Conservation (phyloP, 768 basidiomycete genomes). For the Naganishia randhawae region DNA sequence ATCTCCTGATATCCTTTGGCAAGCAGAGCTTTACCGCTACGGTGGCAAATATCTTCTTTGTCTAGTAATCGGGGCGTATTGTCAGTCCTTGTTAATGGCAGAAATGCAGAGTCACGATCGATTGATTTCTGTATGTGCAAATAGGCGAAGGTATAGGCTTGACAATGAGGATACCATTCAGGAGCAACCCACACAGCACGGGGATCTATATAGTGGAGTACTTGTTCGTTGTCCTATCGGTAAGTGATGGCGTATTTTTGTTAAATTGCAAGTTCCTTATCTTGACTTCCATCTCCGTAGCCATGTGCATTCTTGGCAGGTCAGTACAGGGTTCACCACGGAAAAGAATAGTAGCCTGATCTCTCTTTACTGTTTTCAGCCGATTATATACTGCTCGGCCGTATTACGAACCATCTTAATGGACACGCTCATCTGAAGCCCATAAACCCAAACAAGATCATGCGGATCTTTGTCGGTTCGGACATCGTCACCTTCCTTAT, state of each 20-base stretch:
- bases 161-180: slow-evolving; percentile 39
- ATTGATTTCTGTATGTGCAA: not conserved
- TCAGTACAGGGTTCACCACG: not conserved
- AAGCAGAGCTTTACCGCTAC: slow-evolving; percentile 31
- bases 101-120: not conserved
- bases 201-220: slow-evolving; percentile 48
- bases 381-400: slow-evolving; percentile 48
- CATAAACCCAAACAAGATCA: slow-evolving; percentile 39
- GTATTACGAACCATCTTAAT: slow-evolving; percentile 41
- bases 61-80: slow-evolving; percentile 47
- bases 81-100: slow-evolving; percentile 14
- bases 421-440: slow-evolving; percentile 40
- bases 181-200: slow-evolving; percentile 42
- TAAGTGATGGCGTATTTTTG: slow-evolving; percentile 27
- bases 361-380: slow-evolving; percentile 1
- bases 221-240: slow-evolving; percentile 46
- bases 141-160: slow-evolving; percentile 44
- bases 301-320: slow-evolving; percentile 50
- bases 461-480: slow-evolving; percentile 45
- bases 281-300: slow-evolving; percentile 1
- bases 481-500: slow-evolving; percentile 49
- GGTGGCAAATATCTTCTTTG: slow-evolving; percentile 43
- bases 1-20: not conserved
- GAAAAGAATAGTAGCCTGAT: not conserved
- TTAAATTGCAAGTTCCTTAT: not conserved